Conservation (phyloP, 768 basidiomycete genomes). For the Leccinum ochraceum region DNA sequence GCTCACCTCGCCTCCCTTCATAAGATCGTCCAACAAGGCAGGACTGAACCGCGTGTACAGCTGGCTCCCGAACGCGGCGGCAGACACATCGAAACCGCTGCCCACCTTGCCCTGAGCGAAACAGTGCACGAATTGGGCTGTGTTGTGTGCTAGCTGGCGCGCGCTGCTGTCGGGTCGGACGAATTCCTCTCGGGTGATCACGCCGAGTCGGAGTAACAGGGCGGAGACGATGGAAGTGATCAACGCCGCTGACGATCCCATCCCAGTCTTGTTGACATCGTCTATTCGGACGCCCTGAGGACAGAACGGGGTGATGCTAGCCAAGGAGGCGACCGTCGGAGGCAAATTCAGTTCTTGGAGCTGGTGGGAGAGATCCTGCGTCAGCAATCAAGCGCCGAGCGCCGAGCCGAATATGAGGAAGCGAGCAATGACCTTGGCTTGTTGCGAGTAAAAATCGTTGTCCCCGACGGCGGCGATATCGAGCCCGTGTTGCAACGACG, state of each 20-base stretch:
- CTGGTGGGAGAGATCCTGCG: constrained; percentile 38
- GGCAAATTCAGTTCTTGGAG: constrained; percentile 63
- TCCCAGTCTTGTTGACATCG: constrained; percentile 96
- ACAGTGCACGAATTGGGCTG: constrained; percentile 94
- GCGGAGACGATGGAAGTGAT: constrained; percentile 93
- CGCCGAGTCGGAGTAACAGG: constrained; percentile 73
- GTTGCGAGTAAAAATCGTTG: constrained; percentile 96
- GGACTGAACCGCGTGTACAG: constrained; percentile 88
- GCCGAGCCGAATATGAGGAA: background rate
- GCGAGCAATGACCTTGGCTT: constrained; percentile 60
- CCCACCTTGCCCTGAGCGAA: constrained; percentile 98
- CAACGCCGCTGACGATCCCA: constrained; percentile 95
- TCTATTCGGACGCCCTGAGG: constrained; percentile 64
- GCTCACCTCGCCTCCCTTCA: constrained; percentile 28
- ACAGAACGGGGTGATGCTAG: constrained; percentile 73
- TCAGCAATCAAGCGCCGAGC: constrained; percentile 6
- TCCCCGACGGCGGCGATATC: constrained; percentile 86
- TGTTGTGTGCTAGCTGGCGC: constrained; percentile 78
- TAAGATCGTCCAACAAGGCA: constrained; percentile 30
- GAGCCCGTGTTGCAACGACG: constrained; percentile 53
- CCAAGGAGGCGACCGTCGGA: constrained; percentile 61
- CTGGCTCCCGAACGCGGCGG: constrained; percentile 94
- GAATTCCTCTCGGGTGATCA: constrained; percentile 56
- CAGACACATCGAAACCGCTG: constrained; percentile 94
- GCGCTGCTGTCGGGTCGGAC: constrained; percentile 44